Evolutionary conservation across 176 grass and related monocot species (phyloP), one percentile per base, ranked within the genome.

Genomic region (Dactylis glomerata): DNA sequence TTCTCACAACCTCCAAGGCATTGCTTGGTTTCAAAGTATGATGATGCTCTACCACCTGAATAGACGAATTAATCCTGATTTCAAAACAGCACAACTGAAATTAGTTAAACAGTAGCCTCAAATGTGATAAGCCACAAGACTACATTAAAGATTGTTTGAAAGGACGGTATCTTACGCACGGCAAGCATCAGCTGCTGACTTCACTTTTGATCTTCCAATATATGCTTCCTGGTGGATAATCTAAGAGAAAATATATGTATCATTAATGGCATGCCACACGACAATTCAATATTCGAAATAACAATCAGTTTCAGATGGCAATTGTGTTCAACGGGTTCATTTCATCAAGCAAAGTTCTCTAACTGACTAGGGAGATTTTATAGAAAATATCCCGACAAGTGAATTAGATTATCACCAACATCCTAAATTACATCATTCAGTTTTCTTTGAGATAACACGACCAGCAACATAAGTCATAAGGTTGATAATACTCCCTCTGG

Each of bases 181-280:
- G 50, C 96, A 98, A 83, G 96, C 46, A 81, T 92, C 83, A 87
- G 93, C 93, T 9, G 96, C 96, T 82, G 93, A 98, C 77, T 95
- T 89, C 81, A 98, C 96, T 83, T 98, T 98, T 36, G 87, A 71
- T 83, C 85, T 79, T 24, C 91, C 96, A 86, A 94, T 82, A 78
- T 92, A 94, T 76, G 86, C 83, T 90, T 98, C 96, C 77, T 84
- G 86, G 83, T 98, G 96, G 42, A 98, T 98, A 50, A 98, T 95
- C 93, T 98, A 59, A 83, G 85, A 81, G 65, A 66, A 80, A 87
- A 78, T 23, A 15, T 63, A 57, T 76, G 30, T 70, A 56, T 51
- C 50, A 37, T 5, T 31, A 41, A 82, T 26, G 22, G n/a, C 30
- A 77, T 27, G 33, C 14, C 47, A 38, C 41, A 16, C 30, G 16